Base-by-base conservation (phyloP, 805 yeast genomes). In the Teunomyces lycoperdinae region DNA sequence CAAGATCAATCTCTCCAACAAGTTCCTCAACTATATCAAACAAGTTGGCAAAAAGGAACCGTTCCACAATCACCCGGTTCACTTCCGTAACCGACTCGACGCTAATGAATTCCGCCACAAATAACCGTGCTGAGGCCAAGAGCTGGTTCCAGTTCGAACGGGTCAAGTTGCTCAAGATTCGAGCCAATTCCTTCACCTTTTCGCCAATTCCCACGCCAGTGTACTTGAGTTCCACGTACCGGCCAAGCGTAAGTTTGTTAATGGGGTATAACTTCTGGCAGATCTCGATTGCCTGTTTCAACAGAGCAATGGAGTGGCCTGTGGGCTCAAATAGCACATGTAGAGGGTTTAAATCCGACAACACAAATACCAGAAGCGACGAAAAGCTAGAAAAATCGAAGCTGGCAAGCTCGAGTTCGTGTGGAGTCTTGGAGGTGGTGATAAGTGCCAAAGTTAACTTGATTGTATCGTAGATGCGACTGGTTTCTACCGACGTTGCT, bases 211-310 rank as follows among this genome's bases (percentile, higher is more conserved):
- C 30, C 9, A 38, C 10, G 5, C 4, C 14, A 9, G 29, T 13
- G 35, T 43, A 38, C 46, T 64, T 66, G 35, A 65, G 55, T 10
- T 51, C 41, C 38, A 72, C 53, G 46, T 55, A 72, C 27, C 62
- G 58, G 4, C 44, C 45, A n/a, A 72, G 56, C 1, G 73, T 63
- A n/a, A 68, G 56, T 31, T 64, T 67, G 42, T 64, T 68, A 34
- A 66, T 60, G 0, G 74, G 67, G 44, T 62, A 70, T 17, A 73
- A 56, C 36, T 56, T 58, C 34, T 63, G 63, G 51, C 75, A 71
- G 1, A 66, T 62, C 5, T 58, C 54, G 3, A 69, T 50, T 13
- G 56, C 54, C 14, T 60, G 51, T 5, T 57, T 54, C 27, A 69
- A 51, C 3, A 48, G 42, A 1, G 49, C 44, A 1, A 64, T 29